phyloP scores from a whole-genome alignment of 2,329 filamentous ascomycete genomes.

The Alternaria arborescens region DNA sequence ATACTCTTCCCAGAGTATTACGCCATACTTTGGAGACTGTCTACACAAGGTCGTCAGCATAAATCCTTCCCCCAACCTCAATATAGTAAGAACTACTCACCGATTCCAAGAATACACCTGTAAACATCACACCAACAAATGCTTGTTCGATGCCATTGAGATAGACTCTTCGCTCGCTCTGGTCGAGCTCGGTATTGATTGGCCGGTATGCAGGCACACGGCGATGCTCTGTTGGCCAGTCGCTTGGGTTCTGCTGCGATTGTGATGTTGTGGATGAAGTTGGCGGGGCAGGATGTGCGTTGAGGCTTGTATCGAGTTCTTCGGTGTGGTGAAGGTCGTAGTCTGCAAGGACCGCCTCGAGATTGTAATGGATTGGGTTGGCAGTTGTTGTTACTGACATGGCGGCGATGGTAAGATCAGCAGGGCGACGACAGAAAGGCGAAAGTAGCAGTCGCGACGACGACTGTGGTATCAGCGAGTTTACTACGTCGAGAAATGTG shows the following conservation, averaged over 20 bases:
- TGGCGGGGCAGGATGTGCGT: conserved; percentile 36
- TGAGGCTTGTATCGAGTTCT: conserved; percentile 37
- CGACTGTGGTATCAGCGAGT: not conserved
- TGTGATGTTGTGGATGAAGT: conserved; percentile 32
- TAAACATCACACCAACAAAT: conserved; percentile 62
- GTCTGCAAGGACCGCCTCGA: conserved; percentile 53
- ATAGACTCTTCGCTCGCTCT: conserved; percentile 55
- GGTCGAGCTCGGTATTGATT: conserved; percentile 55
- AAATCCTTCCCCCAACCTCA: not conserved
- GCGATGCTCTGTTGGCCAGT: conserved; percentile 60
- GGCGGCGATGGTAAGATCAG: conserved; percentile 3
- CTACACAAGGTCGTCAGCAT: conserved; percentile 31
- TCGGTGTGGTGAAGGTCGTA: conserved; percentile 58
- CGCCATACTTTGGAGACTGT: conserved; percentile 59
- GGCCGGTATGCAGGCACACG: conserved; percentile 60
- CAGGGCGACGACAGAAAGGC: not conserved
- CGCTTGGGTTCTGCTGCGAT: conserved; percentile 24
- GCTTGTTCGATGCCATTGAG: conserved; percentile 55
- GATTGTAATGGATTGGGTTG: conserved; percentile 50
- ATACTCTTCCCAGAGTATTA: conserved; percentile 59
- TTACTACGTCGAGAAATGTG: not conserved
- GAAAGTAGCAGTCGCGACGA: not conserved
- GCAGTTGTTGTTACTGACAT: conserved; percentile 58
- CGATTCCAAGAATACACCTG: conserved; percentile 56
- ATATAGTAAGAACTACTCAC: conserved; percentile 39